Evolutionary conservation across 805 yeast genomes (phyloP).

Genomic region (Metschnikowia lachancei): DNA sequence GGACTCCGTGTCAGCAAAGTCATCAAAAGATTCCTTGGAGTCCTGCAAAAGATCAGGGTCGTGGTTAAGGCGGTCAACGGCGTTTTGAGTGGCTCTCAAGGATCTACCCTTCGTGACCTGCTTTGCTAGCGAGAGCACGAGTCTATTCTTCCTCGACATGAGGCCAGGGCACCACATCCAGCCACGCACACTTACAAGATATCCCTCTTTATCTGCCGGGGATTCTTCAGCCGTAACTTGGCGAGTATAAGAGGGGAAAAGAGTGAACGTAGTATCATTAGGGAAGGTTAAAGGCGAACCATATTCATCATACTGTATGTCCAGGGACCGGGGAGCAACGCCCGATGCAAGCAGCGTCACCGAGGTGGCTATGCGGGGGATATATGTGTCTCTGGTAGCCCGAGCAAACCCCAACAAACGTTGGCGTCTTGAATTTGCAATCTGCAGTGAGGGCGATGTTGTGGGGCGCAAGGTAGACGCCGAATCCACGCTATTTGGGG

Average conservation of each 20-base stretch:
- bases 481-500: background rate
- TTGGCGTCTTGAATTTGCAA: conserved; percentile 37
- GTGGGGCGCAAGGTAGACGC: conserved; percentile 7
- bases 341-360: conserved; percentile 49
- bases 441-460: conserved; percentile 8
- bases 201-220: conserved; percentile 30
- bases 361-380: conserved; percentile 50
- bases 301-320: conserved; percentile 17
- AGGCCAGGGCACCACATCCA: conserved; percentile 69
- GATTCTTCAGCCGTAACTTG: conserved; percentile 17
- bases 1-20: conserved; percentile 14
- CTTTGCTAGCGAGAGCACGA: conserved; percentile 65
- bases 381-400: conserved; percentile 54
- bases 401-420: conserved; percentile 49
- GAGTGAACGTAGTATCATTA: conserved; percentile 55
- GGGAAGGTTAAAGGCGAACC: conserved; percentile 39
- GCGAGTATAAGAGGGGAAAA: conserved; percentile 42
- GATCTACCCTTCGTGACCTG: conserved; percentile 53
- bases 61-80: conserved; percentile 17
- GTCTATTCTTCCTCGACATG: conserved; percentile 65
- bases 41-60: conserved; percentile 12
- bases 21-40: conserved; percentile 2
- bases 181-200: conserved; percentile 64
- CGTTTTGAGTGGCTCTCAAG: conserved; percentile 20
- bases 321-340: conserved; percentile 31